Base-by-base conservation (phyloP, 495 filamentous ascomycete species). In the Usnea hakonensis region DNA sequence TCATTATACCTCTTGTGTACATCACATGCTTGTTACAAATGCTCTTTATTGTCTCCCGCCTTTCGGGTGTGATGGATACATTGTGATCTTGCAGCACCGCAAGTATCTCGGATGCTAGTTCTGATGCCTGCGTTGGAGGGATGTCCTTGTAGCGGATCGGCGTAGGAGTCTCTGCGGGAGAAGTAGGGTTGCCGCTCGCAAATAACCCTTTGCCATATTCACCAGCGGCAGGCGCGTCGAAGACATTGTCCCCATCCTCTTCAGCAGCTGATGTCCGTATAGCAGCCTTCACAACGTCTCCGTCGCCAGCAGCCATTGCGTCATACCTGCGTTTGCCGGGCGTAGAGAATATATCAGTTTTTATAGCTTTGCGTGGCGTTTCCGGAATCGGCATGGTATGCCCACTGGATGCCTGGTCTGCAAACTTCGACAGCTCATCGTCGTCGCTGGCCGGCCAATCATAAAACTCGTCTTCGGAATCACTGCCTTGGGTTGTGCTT, bases 1-100 rank as follows among this genome's bases (percentile, higher is more conserved):
- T 77, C 33, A 78, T 75, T 23, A 89, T 77, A 1, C 87, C 87
- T 63, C 75, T 77, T 10, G 72, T 76, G 43, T 76, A 78, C 57
- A 84, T 69, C 14, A 83, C 81, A 64, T 88, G 79, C 41, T 71
- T 76, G 38, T 83, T 79, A 21, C 90, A 73, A 5, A 83, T 66
- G 28, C 67, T 65, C 4, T 75, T 74, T 2, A 88, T 57, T 32
- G 74, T 76, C 11, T 76, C 71, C 16, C 67, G 74, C 8, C 77
- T 75, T 23, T 70, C 52, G 5, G 71, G 65, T 3, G 77, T 71
- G 5, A 81, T 59, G 14, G 78, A 71, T 23, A 86, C 75, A 16
- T 74, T 60, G 62, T 81, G 72, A 21, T 70, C 71, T 11, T 81
- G 73, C 14, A 90, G 76, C 0, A 85, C 67, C 2, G 64, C 67